Percentiles rank a stretch among this genome's conserved stretches.
These are phyloP conservation scores for Nitzschia sp. DNA, from an alignment of 108 stramenopile species.

Conservation along the genomic window DNA sequence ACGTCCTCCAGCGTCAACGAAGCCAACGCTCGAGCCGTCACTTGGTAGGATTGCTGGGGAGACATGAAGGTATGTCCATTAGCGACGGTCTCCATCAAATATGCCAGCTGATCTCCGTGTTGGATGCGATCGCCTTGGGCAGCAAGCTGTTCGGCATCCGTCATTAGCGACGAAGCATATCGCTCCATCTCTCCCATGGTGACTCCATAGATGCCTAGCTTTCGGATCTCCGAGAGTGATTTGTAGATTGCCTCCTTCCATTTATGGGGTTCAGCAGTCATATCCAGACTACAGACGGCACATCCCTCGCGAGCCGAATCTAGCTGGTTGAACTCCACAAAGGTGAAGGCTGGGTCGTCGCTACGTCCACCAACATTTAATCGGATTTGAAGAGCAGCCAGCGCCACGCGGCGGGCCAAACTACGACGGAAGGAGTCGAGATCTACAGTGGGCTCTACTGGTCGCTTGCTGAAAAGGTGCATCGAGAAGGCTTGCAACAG, in stretches of 20 bases:
- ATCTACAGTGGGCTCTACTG: conserved; percentile 89
- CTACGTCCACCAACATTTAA: conserved; percentile 91
- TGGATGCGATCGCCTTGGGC: conserved; percentile 93
- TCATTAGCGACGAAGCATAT: conserved; percentile 90
- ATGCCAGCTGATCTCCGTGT: conserved; percentile 92
- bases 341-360: conserved; percentile 95
- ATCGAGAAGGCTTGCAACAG: conserved; percentile 92
- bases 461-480: conserved; percentile 96
- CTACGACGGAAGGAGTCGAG: conserved; percentile 83
- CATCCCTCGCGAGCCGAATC: conserved; percentile 97
- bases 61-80: conserved; percentile 98
- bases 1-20: conserved; percentile 93
- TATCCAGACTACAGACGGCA: conserved; percentile 95
- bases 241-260: conserved; percentile 94
- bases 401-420: conserved; percentile 88
- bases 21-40: conserved; percentile 86
- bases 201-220: conserved; percentile 90
- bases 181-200: conserved; percentile 92
- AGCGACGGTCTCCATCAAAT: conserved; percentile 96
- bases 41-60: conserved; percentile 85
- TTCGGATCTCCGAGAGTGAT: conserved; percentile 90
- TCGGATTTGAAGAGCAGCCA: conserved; percentile 95
- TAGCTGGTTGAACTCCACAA: conserved; percentile 97
- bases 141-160: conserved; percentile 92
- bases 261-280: conserved; percentile 90